A percentile compares a stretch with the other conserved stretches of the same genome.
phyloP scores from a whole-genome alignment of 140 eudicot genomes.

The Eryngium alpinum region DNA sequence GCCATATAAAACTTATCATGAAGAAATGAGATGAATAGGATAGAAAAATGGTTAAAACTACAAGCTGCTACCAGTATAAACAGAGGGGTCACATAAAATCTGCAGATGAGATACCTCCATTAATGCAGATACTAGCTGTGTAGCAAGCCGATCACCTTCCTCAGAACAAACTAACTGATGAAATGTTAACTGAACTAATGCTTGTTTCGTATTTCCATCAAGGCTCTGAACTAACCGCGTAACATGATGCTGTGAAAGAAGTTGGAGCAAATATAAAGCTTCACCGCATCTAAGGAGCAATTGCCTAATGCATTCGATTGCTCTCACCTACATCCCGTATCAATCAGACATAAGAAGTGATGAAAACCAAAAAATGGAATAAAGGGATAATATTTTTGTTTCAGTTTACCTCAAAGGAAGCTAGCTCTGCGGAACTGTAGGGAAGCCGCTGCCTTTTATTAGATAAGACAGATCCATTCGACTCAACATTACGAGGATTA shows the following conservation, averaged over 20 bases:
- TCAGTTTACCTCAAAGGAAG: conserved; percentile 80
- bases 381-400: not conserved
- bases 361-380: not conserved
- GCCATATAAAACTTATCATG: not conserved
- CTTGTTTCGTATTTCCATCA: conserved; percentile 48
- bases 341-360: conserved; percentile 1
- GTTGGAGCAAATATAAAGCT: conserved; percentile 87
- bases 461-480: conserved; percentile 49
- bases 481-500: conserved; percentile 43
- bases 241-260: conserved; percentile 82
- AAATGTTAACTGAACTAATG: conserved; percentile 74
- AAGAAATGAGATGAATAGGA: not conserved
- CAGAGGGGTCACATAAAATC: not conserved
- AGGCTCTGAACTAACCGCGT: conserved; percentile 70
- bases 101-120: conserved; percentile 65
- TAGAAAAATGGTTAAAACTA: not conserved
- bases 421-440: conserved; percentile 79
- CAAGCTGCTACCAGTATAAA: not conserved
- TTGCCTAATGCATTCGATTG: conserved; percentile 93
- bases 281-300: conserved; percentile 90
- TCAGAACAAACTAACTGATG: conserved; percentile 91
- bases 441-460: conserved; percentile 86
- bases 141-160: conserved; percentile 87
- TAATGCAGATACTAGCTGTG: conserved; percentile 81
- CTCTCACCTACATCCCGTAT: conserved; percentile 62